These are phyloP conservation scores for Phaeotremella skinneri DNA, from an alignment of 768 basidiomycete species.

Conservation along the genomic window DNA sequence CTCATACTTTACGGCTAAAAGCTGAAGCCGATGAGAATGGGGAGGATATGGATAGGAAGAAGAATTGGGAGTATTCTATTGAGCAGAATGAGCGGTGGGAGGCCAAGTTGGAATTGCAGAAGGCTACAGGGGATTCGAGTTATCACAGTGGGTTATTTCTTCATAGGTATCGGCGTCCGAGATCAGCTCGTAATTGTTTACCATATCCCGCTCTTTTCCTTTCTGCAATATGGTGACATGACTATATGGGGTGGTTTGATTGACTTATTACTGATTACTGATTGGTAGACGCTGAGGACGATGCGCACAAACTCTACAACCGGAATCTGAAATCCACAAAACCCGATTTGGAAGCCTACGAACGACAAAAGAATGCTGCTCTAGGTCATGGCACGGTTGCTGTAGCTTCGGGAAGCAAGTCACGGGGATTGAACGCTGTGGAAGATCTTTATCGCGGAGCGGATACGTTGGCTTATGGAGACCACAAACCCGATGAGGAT, in stretches of 20 bases:
- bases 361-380: conserved; percentile 81
- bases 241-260: not conserved
- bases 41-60: conserved; percentile 84
- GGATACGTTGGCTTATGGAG: conserved; percentile 87
- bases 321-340: conserved; percentile 85
- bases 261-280: not conserved
- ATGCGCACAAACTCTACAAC: conserved; percentile 84
- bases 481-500: conserved; percentile 92
- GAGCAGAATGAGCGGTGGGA: conserved; percentile 98
- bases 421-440: conserved; percentile 55
- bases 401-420: conserved; percentile 28
- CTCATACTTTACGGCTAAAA: conserved; percentile 78
- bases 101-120: conserved; percentile 64
- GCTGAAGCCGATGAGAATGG: conserved; percentile 85
- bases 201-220: not conserved
- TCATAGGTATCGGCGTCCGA: too few relatives aligned
- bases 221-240: not conserved
- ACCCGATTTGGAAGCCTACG: conserved; percentile 81
- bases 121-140: conserved; percentile 64
- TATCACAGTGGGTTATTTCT: conserved; percentile 71
- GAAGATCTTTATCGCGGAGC: conserved; percentile 90
- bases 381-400: conserved; percentile 60
- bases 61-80: conserved; percentile 93
- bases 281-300: conserved; percentile 78
- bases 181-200: not conserved